Conservation (phyloP, 2,329 filamentous ascomycete genomes). For the Fusarium clavum region DNA sequence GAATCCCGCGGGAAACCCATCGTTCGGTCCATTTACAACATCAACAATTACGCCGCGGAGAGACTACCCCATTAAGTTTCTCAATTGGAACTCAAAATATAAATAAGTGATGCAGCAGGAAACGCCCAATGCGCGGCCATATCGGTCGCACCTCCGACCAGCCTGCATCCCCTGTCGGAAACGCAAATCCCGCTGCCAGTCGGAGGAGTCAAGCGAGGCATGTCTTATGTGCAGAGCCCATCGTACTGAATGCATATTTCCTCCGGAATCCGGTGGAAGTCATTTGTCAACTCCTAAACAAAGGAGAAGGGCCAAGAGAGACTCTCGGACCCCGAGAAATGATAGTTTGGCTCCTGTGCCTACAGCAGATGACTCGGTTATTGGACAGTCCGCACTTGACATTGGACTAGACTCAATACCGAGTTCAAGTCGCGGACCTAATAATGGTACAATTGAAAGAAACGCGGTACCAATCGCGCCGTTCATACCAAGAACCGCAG, state of each 20-base stretch:
- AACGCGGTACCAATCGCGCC: not conserved
- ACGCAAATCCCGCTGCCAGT: slow-evolving; percentile 71
- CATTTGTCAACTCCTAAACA: slow-evolving; percentile 31
- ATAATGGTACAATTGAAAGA: not conserved
- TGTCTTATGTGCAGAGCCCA: slow-evolving; percentile 70
- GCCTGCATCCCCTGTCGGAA: slow-evolving; percentile 70
- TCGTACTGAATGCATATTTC: slow-evolving; percentile 67
- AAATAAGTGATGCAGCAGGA: slow-evolving; percentile 3
- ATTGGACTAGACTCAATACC: not conserved
- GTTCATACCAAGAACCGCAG: not conserved
- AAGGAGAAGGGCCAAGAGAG: slow-evolving; percentile 21
- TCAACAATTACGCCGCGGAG: not conserved
- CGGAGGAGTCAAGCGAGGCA: slow-evolving; percentile 61
- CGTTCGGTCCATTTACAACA: not conserved
- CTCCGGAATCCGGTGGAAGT: slow-evolving; percentile 48
- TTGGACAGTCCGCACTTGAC: not conserved
- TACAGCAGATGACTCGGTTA: not conserved
- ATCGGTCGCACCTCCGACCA: slow-evolving; percentile 70
- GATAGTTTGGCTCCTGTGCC: not conserved
- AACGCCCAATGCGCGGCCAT: slow-evolving; percentile 56
- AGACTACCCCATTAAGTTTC: not conserved
- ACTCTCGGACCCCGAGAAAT: not conserved
- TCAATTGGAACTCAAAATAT: not conserved
- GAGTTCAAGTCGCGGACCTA: not conserved
- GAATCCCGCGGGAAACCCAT: not conserved